phyloP scores from a whole-genome alignment of 306 rosid species.

The Senna siamea region DNA sequence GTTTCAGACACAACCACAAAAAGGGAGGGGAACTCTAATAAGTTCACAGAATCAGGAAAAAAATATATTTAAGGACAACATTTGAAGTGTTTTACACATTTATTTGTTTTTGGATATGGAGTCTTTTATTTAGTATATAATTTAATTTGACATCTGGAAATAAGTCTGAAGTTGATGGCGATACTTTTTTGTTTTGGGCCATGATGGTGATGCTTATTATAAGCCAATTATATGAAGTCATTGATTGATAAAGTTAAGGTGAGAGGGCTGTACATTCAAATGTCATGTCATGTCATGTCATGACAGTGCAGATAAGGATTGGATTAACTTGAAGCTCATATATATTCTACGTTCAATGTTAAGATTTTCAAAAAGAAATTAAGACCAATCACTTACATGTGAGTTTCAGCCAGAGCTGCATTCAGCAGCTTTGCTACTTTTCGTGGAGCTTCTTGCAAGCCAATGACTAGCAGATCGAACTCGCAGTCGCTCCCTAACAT shows the following conservation, averaged over 20 bases:
- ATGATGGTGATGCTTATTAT: not conserved
- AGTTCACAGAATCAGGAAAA: constrained; percentile 2
- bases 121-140: not conserved
- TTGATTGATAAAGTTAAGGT: no score
- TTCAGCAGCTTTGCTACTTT: constrained; percentile 47
- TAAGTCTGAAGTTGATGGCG: not conserved
- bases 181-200: no score
- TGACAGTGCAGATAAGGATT: not conserved
- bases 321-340: no score
- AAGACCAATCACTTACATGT: constrained; percentile 53
- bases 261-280: no score
- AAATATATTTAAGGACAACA: not conserved
- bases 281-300: not conserved
- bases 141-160: no score
- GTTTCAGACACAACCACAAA: constrained; percentile 26
- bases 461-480: constrained; percentile 71
- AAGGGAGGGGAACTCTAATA: not conserved
- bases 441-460: constrained; percentile 81
- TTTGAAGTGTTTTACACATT: not conserved
- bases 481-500: constrained; percentile 51
- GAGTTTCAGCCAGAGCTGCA: constrained; percentile 49
- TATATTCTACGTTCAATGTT: no score
- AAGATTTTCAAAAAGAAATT: no score
- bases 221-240: no score
- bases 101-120: not conserved